phyloP scores from a whole-genome alignment of 805 yeast species.

The Metschnikowia peoriensis region DNA sequence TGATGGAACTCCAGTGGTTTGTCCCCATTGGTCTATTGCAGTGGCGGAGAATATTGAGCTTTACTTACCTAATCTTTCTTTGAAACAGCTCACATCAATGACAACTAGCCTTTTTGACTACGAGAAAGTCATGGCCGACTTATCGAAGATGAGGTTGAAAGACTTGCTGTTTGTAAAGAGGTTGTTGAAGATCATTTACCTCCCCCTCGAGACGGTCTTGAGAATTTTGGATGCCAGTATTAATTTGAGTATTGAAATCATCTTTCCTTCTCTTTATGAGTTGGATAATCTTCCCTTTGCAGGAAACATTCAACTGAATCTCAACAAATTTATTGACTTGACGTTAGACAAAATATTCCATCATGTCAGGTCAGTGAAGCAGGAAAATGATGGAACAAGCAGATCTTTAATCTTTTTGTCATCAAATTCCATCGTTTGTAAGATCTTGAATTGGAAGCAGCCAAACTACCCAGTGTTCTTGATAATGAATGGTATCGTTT shows the following conservation, averaged over 20 bases:
- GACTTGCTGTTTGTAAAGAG: slow-evolving; percentile 42
- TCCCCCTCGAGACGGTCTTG: slow-evolving; percentile 62
- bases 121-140: slow-evolving; percentile 36
- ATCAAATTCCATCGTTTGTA: slow-evolving; percentile 85
- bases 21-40: slow-evolving; percentile 63
- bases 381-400: slow-evolving; percentile 12
- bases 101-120: slow-evolving; percentile 42
- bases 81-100: slow-evolving; percentile 41
- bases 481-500: slow-evolving; percentile 66
- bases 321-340: slow-evolving; percentile 75
- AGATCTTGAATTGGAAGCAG: slow-evolving; percentile 95
- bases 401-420: slow-evolving; percentile 83
- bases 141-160: slow-evolving; percentile 34
- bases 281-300: slow-evolving; percentile 39
- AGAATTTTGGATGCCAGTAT: slow-evolving; percentile 54
- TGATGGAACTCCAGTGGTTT: slow-evolving; percentile 84
- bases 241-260: slow-evolving; percentile 69
- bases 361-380: slow-evolving; percentile 57
- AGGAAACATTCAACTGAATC: slow-evolving; percentile 44
- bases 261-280: slow-evolving; percentile 64
- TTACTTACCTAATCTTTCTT: slow-evolving; percentile 59
- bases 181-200: slow-evolving; percentile 46
- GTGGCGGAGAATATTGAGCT: slow-evolving; percentile 51
- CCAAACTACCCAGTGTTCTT: slow-evolving; percentile 95
- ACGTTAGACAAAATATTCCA: slow-evolving; percentile 70